phyloP scores from a whole-genome alignment of 768 basidiomycete genomes.

The Xerocomus brunneocitrinus region DNA sequence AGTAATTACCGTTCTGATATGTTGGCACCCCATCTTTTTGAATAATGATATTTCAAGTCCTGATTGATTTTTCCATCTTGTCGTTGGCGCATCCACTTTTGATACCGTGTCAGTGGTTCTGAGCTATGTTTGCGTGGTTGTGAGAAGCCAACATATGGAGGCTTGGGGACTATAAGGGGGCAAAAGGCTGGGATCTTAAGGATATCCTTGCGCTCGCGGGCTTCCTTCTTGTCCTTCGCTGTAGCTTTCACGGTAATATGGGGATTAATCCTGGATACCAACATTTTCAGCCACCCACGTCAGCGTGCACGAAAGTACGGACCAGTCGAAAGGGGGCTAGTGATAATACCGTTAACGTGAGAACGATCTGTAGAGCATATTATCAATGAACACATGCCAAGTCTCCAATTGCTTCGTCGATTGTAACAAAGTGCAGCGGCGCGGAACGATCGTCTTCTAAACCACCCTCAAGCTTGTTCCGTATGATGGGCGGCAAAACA shows the following conservation, averaged over 20 bases:
- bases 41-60: constrained; percentile 54
- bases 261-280: constrained; percentile 50
- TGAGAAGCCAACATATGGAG: constrained; percentile 43
- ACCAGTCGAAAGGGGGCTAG: constrained; percentile 73
- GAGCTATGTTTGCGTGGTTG: constrained; percentile 39
- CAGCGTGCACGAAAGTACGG: constrained; percentile 1
- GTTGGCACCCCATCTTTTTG: constrained; percentile 35
- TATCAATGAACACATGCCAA: constrained; percentile 43
- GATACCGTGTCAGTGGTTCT: constrained; percentile 42
- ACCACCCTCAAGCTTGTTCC: constrained; percentile 34
- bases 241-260: constrained; percentile 38
- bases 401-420: constrained; percentile 65
- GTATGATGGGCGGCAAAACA: constrained; percentile 38
- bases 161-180: constrained; percentile 28
- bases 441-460: constrained; percentile 43
- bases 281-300: constrained; percentile 1
- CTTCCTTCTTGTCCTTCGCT: constrained; percentile 31
- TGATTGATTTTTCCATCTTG: constrained; percentile 17
- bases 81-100: constrained; percentile 35
- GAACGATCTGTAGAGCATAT: constrained; percentile 5
- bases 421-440: constrained; percentile 53
- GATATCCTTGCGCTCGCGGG: constrained; percentile 30
- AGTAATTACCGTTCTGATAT: constrained; percentile 50
- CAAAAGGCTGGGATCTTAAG: constrained; percentile 44
- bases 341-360: constrained; percentile 1